A percentile compares a stretch with the other conserved stretches of the same genome.
Evolutionary conservation across 352 stramenopile species (phyloP).

Genomic region (Globisporangium carolinianum): DNA sequence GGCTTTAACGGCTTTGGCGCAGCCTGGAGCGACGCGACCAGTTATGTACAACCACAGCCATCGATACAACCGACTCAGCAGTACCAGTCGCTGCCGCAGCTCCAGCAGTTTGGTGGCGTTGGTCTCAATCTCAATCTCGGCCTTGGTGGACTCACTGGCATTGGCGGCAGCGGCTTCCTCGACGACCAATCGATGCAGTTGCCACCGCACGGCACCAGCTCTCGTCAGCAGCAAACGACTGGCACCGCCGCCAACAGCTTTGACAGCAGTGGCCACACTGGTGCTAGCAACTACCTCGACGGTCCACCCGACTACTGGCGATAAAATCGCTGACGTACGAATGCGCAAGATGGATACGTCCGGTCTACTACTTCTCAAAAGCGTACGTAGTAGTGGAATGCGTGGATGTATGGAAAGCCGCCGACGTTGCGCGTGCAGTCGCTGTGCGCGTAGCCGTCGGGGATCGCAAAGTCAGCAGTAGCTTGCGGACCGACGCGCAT

Average conservation of each 20-base stretch:
- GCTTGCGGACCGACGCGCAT: constrained; percentile 45
- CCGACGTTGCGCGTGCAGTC: constrained; percentile 53
- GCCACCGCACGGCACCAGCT: not conserved
- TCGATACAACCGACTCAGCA: constrained; percentile 1
- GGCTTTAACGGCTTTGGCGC: constrained; percentile 16
- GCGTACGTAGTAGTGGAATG: constrained; percentile 65
- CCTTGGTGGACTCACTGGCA: no score
- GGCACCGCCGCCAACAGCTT: not conserved
- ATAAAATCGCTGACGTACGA: constrained; percentile 12
- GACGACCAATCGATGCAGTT: not conserved
- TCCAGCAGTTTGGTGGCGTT: constrained; percentile 17
- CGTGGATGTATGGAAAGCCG: constrained; percentile 75
- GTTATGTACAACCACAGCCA: constrained; percentile 10
- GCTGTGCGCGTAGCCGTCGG: constrained; percentile 42
- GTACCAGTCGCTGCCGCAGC: constrained; percentile 16
- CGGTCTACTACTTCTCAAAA: constrained; percentile 24
- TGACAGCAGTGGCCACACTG: not conserved
- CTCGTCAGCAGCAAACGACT: no score
- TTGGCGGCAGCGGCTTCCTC: not conserved
- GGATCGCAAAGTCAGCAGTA: constrained; percentile 38
- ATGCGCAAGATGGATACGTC: no score
- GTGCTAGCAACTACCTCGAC: constrained; percentile 30
- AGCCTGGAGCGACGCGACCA: constrained; percentile 17
- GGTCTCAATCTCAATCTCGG: constrained; percentile 17
- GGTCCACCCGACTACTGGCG: constrained; percentile 49